Base-by-base conservation (phyloP, 306 rosid genomes). In the Sindora glabra region DNA sequence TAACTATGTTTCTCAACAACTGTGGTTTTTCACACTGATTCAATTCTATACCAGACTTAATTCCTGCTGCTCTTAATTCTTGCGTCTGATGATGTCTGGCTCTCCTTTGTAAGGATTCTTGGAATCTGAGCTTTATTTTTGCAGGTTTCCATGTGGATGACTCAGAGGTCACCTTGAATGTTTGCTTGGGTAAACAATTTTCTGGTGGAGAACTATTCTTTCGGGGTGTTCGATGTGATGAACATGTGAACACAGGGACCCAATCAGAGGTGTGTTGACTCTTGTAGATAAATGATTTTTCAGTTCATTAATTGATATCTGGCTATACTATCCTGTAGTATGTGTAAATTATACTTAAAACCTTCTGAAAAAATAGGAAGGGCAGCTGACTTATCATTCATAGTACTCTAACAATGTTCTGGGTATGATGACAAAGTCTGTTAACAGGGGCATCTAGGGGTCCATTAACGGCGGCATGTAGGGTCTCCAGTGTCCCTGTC, bases 81-180 rank as follows among this genome's bases (percentile, higher is more conserved):
- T 46, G 25, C 52, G 17, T 26, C 8, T 50, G 64, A 33, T 59
- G 49, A 54, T 17, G 14, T 2, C 18, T 29, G 37, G 19, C n/a
- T n/a, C n/a, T n/a, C n/a, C n/a, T 42, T 48, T 30, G 48, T 41
- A 26, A 51, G 62, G n/a, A n/a, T 57, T 40, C 71, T 68, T 76
- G 52, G 56, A 68, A 69, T 54, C 19, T 60, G 56, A n/a, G 53
- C 76, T 49, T 52, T 71, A 29, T 7, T 17, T 75, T 68, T 83
- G 73, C 79, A 94, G 99, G 94, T 52, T 89, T 94, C 72, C 99
- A 94, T 59, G 95, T 94, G 47, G 99, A 89, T 67, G 99, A 94
- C 39, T 56, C 99, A 0, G 99, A 94, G 86, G 94, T 94, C 56
- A 84, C 90, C 55, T 75, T 94, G 86, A 94, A 94, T 59, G 71